A percentile compares a stretch with the other conserved stretches of the same genome.
Evolutionary conservation across 169 alveolate species (phyloP).

Genomic region (Cryptosporidium xiaoi): DNA sequence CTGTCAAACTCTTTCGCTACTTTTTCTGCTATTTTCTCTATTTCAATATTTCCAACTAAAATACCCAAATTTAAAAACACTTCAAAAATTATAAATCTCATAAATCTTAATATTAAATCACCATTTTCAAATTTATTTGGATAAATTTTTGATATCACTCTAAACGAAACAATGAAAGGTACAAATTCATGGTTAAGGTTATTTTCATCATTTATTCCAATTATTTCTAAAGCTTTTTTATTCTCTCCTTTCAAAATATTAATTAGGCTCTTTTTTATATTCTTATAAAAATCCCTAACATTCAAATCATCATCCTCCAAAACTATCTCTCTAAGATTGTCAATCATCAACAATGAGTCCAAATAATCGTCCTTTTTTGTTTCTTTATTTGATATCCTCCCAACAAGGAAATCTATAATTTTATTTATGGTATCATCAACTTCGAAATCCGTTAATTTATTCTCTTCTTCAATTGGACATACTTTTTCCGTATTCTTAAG

Average conservation of each 20-base stretch:
- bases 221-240: neutral
- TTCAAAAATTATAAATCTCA: slow-evolving; percentile 30
- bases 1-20: slow-evolving; percentile 9
- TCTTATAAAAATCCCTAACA: slow-evolving; percentile 25
- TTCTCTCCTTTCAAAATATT: slow-evolving; percentile 1
- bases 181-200: slow-evolving; percentile 20
- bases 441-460: neutral
- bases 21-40: neutral
- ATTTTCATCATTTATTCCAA: slow-evolving; percentile 6
- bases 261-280: neutral
- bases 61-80: slow-evolving; percentile 43
- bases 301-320: neutral
- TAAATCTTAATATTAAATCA: neutral
- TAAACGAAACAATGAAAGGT: slow-evolving; percentile 47
- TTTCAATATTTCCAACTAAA: slow-evolving; percentile 27
- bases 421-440: slow-evolving; percentile 2
- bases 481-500: neutral
- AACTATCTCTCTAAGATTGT: slow-evolving; percentile 9
- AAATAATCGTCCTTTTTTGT: too few relatives aligned
- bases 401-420: slow-evolving; percentile 4
- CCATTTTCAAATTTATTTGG: neutral
- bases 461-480: slow-evolving; percentile 8
- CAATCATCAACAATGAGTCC: neutral
- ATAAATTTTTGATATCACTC: neutral
- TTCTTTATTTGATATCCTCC: neutral